These are phyloP conservation scores for Saturnispora bothae DNA, from an alignment of 805 yeast species.

Conservation along the genomic window DNA sequence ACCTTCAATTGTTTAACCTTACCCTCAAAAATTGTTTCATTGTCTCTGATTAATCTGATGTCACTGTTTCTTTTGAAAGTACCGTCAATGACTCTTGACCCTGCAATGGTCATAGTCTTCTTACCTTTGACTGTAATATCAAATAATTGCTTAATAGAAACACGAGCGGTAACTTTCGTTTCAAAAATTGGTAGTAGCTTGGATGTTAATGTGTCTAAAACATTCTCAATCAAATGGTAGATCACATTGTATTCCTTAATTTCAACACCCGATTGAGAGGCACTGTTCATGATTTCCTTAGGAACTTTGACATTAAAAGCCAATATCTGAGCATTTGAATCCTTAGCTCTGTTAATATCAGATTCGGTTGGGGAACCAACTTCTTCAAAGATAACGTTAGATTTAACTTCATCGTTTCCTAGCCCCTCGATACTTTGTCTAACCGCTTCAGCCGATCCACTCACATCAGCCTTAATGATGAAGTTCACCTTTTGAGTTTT, in stretches of 20 bases:
- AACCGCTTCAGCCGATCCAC: slow-evolving; percentile 92
- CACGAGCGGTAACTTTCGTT: slow-evolving; percentile 53
- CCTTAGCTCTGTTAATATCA: slow-evolving; percentile 57
- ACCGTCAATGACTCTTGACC: slow-evolving; percentile 73
- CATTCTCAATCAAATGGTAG: slow-evolving; percentile 79
- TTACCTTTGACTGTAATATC: slow-evolving; percentile 51
- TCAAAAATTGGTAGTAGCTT: slow-evolving; percentile 59
- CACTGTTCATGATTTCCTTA: slow-evolving; percentile 48
- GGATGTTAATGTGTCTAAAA: slow-evolving; percentile 50
- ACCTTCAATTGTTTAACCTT: slow-evolving; percentile 64
- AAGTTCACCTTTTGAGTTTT: slow-evolving; percentile 37
- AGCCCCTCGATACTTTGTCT: slow-evolving; percentile 65
- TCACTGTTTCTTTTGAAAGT: slow-evolving; percentile 45
- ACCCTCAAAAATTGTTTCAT: slow-evolving; percentile 33
- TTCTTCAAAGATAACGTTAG: slow-evolving; percentile 57
- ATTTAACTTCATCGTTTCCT: slow-evolving; percentile 79
- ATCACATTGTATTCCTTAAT: slow-evolving; percentile 67
- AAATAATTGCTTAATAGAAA: slow-evolving; percentile 62
- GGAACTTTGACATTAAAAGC: slow-evolving; percentile 71
- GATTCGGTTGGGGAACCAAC: slow-evolving; percentile 69
- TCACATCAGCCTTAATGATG: slow-evolving; percentile 82
- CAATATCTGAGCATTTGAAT: slow-evolving; percentile 62
- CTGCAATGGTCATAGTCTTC: slow-evolving; percentile 61
- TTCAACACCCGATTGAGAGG: slow-evolving; percentile 44
- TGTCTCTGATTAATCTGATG: slow-evolving; percentile 33